Evolutionary conservation across 805 yeast genomes (phyloP), one percentile per base, ranked within the genome.

Genomic region (Yamadazyma akitaensis): DNA sequence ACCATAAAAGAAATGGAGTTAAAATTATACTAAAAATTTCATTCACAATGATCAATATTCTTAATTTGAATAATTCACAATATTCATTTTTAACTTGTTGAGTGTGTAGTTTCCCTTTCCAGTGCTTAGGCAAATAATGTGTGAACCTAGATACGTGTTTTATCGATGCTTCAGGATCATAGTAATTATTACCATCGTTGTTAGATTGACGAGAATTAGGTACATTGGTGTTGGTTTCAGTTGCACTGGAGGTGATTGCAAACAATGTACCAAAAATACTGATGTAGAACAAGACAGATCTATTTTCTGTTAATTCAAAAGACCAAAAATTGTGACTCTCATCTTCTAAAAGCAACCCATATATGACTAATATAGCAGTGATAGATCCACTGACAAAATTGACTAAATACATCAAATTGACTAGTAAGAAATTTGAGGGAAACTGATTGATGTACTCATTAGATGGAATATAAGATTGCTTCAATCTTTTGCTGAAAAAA

Each of bases 1-100:
- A 82, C 86, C 96, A 90, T 16, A 94, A 68, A n/a, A 94, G 80
- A 51, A 90, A 86, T 1, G 99, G 99, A 0, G 96, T 84, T 53
- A 92, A 64, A 0, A 92, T 65, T 54, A 94, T 75, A 60, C 97
- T 88, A 30, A 88, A 74, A 30, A 95, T 70, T 63, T 94, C 99
- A 58, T 87, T 79, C 3, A 87, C 43, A 13, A 94, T 76, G 10
- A 90, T 70, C 34, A 85, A 67, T 5, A 94, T 67, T 56, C 86
- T 82, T 59, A 92, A 70, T 53, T 88, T 84, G 70, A 85, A 94
- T 31, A 88, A 70, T 44, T 77, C 75, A 57, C 94, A 85, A 60
- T 92, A 94, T 58, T 92, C 95, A 52, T 71, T 72, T 63, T 89
- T 89, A 5, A 92, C 96, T 42, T 80, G 82, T 43, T 86, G 88